Evolutionary conservation across 495 filamentous ascomycete genomes (phyloP).

Genomic region (Aspergillus haitiensis): DNA sequence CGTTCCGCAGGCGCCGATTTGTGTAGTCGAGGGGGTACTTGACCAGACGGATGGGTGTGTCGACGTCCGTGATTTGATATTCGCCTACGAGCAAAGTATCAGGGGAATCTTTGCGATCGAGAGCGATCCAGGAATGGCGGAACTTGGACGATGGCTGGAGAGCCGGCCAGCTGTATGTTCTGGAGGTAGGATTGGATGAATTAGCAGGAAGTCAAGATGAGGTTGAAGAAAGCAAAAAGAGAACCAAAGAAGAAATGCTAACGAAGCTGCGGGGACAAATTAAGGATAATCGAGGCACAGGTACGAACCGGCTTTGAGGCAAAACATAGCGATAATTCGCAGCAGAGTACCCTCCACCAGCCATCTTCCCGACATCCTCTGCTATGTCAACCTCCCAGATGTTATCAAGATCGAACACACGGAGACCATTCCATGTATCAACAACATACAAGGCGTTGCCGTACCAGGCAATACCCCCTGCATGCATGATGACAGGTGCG

Average conservation of each 20-base stretch:
- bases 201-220: no score
- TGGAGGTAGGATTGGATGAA: not conserved
- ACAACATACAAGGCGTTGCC: constrained; percentile 36
- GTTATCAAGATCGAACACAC: constrained; percentile 36
- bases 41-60: constrained; percentile 20
- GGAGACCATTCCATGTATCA: constrained; percentile 32
- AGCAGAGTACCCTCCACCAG: constrained; percentile 32
- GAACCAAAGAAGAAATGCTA: not conserved
- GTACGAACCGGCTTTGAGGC: constrained; percentile 25
- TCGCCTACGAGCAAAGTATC: constrained; percentile 28
- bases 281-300: no score
- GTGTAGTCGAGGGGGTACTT: constrained; percentile 25
- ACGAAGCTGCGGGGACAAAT: no score
- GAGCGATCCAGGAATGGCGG: constrained; percentile 28
- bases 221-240: not conserved
- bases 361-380: constrained; percentile 28
- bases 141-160: constrained; percentile 21
- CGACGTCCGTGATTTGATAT: constrained; percentile 11
- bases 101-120: constrained; percentile 26
- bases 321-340: constrained; percentile 34
- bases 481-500: constrained; percentile 30
- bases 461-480: constrained; percentile 40
- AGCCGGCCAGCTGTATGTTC: constrained; percentile 24
- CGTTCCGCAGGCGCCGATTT: constrained; percentile 19
- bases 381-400: constrained; percentile 35